Evolutionary conservation across 2,329 filamentous ascomycete genomes (phyloP).

Genomic region (Scedosporium boydii): DNA sequence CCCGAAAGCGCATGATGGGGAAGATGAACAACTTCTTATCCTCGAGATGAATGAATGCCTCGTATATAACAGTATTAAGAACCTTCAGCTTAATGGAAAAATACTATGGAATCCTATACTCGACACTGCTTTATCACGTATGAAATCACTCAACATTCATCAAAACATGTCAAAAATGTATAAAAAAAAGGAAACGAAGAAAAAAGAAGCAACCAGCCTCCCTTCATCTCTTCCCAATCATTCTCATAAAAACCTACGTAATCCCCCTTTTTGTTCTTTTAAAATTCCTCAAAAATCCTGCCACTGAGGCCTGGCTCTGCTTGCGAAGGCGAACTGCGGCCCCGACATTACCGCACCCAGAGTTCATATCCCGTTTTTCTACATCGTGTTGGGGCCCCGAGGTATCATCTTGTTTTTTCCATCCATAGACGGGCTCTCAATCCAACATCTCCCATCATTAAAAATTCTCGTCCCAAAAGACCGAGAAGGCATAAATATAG

Average conservation of each 20-base stretch:
- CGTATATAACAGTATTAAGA: no score
- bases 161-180: not conserved
- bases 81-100: no score
- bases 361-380: not conserved
- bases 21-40: no score
- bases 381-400: no score
- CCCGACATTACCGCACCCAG: not conserved
- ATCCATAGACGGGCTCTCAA: not conserved
- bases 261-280: not conserved
- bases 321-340: not conserved
- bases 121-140: not conserved
- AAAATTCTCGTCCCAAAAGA: not conserved
- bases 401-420: not conserved
- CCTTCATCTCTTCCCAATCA: not conserved
- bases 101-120: no score
- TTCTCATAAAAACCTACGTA: not conserved
- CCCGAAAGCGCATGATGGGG: no score
- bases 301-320: not conserved
- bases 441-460: not conserved
- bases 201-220: not conserved
- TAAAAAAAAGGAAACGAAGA: no score
- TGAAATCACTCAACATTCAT: not conserved
- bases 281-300: constrained; percentile 1
- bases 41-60: no score
- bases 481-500: not conserved